Conservation (phyloP, 768 basidiomycete genomes). For the Suillus americanus region DNA sequence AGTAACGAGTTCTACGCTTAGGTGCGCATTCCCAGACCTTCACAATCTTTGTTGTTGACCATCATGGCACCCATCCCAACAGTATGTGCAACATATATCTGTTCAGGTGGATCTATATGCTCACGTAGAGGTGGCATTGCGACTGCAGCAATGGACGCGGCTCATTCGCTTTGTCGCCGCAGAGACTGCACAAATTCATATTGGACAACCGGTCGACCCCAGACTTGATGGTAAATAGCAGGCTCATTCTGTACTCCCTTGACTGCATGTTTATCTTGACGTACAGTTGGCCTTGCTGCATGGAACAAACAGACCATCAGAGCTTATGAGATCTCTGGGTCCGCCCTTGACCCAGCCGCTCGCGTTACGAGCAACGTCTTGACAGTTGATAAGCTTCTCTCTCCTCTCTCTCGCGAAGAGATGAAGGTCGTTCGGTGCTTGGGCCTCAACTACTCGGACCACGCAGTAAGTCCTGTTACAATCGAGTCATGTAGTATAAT, state of each 20-base stretch:
- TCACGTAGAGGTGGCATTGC: slow-evolving; percentile 3
- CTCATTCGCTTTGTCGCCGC: slow-evolving; percentile 79
- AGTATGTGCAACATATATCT: slow-evolving; percentile 33
- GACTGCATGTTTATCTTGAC: slow-evolving; percentile 1
- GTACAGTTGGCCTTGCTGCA: slow-evolving; percentile 59
- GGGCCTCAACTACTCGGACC: slow-evolving; percentile 83
- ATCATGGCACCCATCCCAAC: slow-evolving; percentile 61
- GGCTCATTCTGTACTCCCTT: background rate
- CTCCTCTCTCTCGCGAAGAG: slow-evolving; percentile 66
- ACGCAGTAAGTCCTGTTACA: slow-evolving; percentile 51
- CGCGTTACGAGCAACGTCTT: slow-evolving; percentile 62
- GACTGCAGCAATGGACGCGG: slow-evolving; percentile 67
- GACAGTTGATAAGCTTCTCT: slow-evolving; percentile 69
- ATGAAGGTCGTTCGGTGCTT: slow-evolving; percentile 73
- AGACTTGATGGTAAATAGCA: slow-evolving; percentile 55
- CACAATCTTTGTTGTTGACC: slow-evolving; percentile 6
- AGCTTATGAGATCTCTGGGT: slow-evolving; percentile 72
- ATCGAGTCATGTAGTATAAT: background rate
- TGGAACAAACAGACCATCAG: slow-evolving; percentile 54
- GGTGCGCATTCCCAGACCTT: slow-evolving; percentile 14
- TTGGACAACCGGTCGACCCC: slow-evolving; percentile 74
- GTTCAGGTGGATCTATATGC: slow-evolving; percentile 10
- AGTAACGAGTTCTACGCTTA: background rate
- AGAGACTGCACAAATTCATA: slow-evolving; percentile 72
- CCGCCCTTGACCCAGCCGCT: slow-evolving; percentile 63